Conservation (phyloP, 345 rosid species). For the Firmiana major region DNA sequence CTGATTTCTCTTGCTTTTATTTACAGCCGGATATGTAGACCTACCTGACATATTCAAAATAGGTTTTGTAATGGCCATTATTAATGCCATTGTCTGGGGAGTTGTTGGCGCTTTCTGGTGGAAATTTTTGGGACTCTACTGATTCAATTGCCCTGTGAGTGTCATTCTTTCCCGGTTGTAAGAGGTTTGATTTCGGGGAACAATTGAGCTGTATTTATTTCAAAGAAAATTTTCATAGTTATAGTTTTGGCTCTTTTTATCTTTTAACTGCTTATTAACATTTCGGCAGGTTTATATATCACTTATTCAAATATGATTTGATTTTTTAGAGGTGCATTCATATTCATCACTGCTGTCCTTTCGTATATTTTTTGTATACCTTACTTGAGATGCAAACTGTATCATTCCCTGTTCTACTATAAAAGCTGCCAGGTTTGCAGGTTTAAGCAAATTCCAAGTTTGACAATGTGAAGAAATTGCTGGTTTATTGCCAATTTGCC, state of each 20-base stretch:
- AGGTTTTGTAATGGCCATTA: conserved; percentile 73
- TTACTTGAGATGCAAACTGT: background rate
- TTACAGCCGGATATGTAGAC: conserved; percentile 85
- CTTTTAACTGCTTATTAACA: background rate
- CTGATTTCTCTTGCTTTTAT: conserved; percentile 14
- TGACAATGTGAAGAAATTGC: background rate
- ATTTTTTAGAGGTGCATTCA: background rate
- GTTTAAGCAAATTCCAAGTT: background rate
- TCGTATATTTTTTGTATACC: background rate
- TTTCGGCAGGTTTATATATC: background rate
- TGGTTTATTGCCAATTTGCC: background rate
- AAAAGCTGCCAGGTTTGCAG: background rate
- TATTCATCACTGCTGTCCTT: background rate
- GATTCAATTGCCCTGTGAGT: conserved; percentile 27
- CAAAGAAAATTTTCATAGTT: background rate
- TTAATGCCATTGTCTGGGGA: conserved; percentile 79
- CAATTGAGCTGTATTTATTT: conserved; percentile 13
- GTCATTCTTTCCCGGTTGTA: conserved; percentile 9
- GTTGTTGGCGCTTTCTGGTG: conserved; percentile 89
- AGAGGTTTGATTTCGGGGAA: conserved; percentile 1
- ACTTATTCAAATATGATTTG: background rate
- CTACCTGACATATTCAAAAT: conserved; percentile 82
- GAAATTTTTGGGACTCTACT: conserved; percentile 95
- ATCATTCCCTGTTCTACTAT: background rate
- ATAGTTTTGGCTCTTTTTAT: background rate